A percentile compares a stretch with the other conserved stretches of the same genome.
Evolutionary conservation across 768 basidiomycete species (phyloP).

Genomic region (Rubroboletus pulcherrimus): DNA sequence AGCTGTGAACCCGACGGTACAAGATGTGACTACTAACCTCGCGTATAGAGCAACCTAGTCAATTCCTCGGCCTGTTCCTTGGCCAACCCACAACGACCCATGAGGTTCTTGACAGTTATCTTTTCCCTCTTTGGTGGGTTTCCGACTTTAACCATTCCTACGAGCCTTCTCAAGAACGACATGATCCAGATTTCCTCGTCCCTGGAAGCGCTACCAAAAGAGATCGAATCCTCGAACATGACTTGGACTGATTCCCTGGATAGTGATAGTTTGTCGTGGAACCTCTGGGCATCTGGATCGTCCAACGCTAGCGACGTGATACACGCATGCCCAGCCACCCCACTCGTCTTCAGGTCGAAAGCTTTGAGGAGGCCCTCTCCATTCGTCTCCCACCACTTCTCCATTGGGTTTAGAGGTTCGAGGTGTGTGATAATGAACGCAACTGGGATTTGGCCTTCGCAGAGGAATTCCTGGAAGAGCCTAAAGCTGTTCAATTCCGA

Average conservation of each 20-base stretch:
- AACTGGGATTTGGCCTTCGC: slow-evolving; percentile 36
- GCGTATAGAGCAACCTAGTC: slow-evolving; percentile 5
- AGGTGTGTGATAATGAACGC: slow-evolving; percentile 39
- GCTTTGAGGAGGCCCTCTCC: slow-evolving; percentile 9
- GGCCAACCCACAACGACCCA: slow-evolving; percentile 14
- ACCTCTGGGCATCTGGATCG: background rate
- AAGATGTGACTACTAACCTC: background rate
- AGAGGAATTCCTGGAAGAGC: slow-evolving; percentile 38
- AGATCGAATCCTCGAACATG: slow-evolving; percentile 23
- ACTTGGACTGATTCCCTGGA: slow-evolving; percentile 16
- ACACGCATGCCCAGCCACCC: slow-evolving; percentile 28
- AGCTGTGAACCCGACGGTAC: background rate
- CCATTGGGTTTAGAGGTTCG: slow-evolving; percentile 29
- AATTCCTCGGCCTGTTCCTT: slow-evolving; percentile 20
- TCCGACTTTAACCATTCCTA: slow-evolving; percentile 13
- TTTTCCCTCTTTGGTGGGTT: slow-evolving; percentile 8
- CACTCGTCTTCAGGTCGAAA: slow-evolving; percentile 7
- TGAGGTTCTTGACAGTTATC: slow-evolving; percentile 8
- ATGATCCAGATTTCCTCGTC: slow-evolving; percentile 22
- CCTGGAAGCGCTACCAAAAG: slow-evolving; percentile 12
- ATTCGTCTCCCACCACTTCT: slow-evolving; percentile 31
- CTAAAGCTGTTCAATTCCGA: slow-evolving; percentile 30
- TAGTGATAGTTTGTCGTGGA: slow-evolving; percentile 3
- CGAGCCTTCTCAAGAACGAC: slow-evolving; percentile 20
- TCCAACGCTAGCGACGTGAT: slow-evolving; percentile 20